Base-by-base conservation (phyloP, 108 stramenopile genomes). In the Nitzschia putrida region DNA sequence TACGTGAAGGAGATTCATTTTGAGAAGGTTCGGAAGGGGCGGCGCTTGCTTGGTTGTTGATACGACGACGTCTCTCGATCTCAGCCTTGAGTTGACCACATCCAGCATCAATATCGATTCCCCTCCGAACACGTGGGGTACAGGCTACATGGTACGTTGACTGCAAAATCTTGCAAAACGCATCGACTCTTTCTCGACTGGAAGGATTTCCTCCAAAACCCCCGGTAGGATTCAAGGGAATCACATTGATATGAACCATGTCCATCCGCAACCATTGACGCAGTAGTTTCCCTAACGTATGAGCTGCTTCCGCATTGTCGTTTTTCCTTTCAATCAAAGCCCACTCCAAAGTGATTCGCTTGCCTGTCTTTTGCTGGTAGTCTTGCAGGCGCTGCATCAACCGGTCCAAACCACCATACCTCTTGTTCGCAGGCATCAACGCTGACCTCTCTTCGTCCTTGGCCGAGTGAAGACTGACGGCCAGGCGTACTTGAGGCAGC, bases 31-130 rank as follows among this genome's bases (percentile, higher is more conserved):
- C 4, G 29, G 29, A 1, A 34, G 29, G 1, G 1, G 29, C 3
- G 4, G 29, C 29, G 29, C 29, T 34, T 34, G 29, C 29, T 34
- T 34, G 29, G 4, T 34, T 34, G 29, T 34, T 34, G 29, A 34
- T 1, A 34, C 29, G 29, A 34, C 29, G 29, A 34, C 29, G 29
- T 50, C 83, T 85, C 24, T 77, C 78, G 49, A 94, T 80, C 23
- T 90, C 80, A 20, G 85, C 64, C 12, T 75, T 98, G 50, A 98
- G 86, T 71, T 98, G 98, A 8, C 98, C 98, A 83, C 98, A 98
- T 24, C 98, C 98, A 39, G 98, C 98, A 71, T 97, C 86, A 64
- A 98, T 97, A 81, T 98, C 98, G 68, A 98, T 97, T 14, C 98
- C 98, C n/a, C 98, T 77, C 58, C 98, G 85, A 59, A 96, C 94